These are phyloP conservation scores for Boletus reticuloceps DNA, from an alignment of 768 basidiomycete species.

Conservation along the genomic window DNA sequence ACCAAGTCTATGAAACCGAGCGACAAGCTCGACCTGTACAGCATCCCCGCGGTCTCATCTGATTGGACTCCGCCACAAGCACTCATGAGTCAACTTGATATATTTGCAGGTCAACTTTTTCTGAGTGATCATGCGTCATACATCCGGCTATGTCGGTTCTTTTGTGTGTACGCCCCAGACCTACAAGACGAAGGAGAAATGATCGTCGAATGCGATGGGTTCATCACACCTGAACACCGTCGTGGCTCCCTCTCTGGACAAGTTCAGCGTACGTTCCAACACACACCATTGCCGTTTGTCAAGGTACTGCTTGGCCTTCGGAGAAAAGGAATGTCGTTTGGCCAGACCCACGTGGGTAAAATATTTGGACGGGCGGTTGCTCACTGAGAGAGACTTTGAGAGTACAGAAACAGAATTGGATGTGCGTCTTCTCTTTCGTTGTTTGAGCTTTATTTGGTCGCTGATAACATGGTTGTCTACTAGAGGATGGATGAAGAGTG, in stretches of 20 bases:
- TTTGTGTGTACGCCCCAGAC: constrained; percentile 39
- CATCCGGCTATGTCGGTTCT: constrained; percentile 31
- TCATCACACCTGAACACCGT: constrained; percentile 10
- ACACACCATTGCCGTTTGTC: constrained; percentile 21
- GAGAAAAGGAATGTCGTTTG: constrained; percentile 38
- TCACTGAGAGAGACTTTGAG: constrained; percentile 29
- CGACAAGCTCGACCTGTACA: constrained; percentile 6
- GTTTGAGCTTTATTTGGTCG: too few relatives aligned
- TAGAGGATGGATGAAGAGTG: too few relatives aligned
- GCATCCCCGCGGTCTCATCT: constrained; percentile 18
- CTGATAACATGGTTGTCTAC: too few relatives aligned
- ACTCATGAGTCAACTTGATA: constrained; percentile 35
- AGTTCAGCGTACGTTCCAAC: neutral
- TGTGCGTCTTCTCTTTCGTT: too few relatives aligned
- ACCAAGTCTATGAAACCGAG: too few relatives aligned
- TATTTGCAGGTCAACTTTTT: constrained; percentile 48
- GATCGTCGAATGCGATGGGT: constrained; percentile 16
- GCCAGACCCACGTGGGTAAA: constrained; percentile 40
- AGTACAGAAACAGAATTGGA: neutral
- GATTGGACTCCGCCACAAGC: constrained; percentile 11
- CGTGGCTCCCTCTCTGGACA: neutral
- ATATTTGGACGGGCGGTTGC: constrained; percentile 29
- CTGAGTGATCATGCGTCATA: constrained; percentile 35
- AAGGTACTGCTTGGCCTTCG: constrained; percentile 34
- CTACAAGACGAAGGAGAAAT: constrained; percentile 44